Percentiles rank a stretch among this genome's conserved stretches.
phyloP scores from a whole-genome alignment of 208 protist genomes.

The Trypanosoma caninum region DNA sequence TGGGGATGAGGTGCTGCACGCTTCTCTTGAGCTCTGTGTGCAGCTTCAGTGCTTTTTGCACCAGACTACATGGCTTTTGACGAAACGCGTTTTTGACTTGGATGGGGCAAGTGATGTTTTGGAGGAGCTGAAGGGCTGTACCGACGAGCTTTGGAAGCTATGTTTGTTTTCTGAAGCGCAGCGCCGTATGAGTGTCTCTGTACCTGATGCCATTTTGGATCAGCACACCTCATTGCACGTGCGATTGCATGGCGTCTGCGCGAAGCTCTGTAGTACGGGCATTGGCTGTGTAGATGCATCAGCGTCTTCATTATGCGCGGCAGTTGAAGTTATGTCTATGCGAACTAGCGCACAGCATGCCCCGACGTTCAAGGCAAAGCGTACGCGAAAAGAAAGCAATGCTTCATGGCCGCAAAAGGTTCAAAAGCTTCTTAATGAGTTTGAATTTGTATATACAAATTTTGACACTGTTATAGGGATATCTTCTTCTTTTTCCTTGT shows the following conservation, averaged over 20 bases:
- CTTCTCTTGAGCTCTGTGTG: slow-evolving; percentile 43
- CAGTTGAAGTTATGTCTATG: neutral
- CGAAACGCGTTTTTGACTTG: slow-evolving; percentile 38
- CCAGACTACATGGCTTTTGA: slow-evolving; percentile 50
- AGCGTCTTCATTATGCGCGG: slow-evolving; percentile 8
- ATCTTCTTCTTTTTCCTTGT: too few species aligned
- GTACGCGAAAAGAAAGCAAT: slow-evolving; percentile 30
- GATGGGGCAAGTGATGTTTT: slow-evolving; percentile 24
- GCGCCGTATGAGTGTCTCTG: slow-evolving; percentile 24
- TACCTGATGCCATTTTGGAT: slow-evolving; percentile 26
- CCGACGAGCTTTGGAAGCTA: slow-evolving; percentile 61
- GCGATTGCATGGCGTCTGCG: slow-evolving; percentile 26
- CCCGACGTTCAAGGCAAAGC: slow-evolving; percentile 22
- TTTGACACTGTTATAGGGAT: too few species aligned
- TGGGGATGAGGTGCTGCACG: slow-evolving; percentile 37
- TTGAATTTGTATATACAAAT: slow-evolving; percentile 2
- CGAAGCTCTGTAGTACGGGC: slow-evolving; percentile 23
- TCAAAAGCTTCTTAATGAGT: slow-evolving; percentile 1
- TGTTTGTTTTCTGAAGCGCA: slow-evolving; percentile 39
- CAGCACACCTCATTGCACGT: slow-evolving; percentile 20
- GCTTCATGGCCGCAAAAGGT: slow-evolving; percentile 12
- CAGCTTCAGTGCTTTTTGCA: slow-evolving; percentile 47
- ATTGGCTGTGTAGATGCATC: slow-evolving; percentile 21
- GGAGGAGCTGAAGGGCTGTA: slow-evolving; percentile 30
- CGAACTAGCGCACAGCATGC: slow-evolving; percentile 2